Evolutionary conservation across 768 basidiomycete species (phyloP).

Genomic region (Gymnopilus junonius): DNA sequence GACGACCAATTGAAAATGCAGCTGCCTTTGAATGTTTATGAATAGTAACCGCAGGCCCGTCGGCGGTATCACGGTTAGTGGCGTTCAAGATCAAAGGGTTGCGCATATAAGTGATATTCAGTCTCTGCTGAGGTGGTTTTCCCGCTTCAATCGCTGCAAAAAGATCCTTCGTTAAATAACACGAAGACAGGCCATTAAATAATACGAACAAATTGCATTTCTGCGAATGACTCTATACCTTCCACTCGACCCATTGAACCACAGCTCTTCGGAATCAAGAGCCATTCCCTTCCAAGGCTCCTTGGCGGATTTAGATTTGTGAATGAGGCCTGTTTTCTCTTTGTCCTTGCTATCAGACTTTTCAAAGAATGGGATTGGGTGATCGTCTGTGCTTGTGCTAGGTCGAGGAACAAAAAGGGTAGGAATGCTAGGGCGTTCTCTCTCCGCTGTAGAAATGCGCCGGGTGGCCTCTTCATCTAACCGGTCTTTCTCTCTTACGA

Average conservation of each 20-base stretch:
- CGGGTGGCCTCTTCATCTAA: slow-evolving; percentile 13
- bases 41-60: slow-evolving; percentile 68
- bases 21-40: slow-evolving; percentile 83
- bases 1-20: slow-evolving; percentile 80
- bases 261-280: slow-evolving; percentile 62
- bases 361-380: slow-evolving; percentile 16
- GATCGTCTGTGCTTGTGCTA: slow-evolving; percentile 28
- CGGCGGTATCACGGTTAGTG: slow-evolving; percentile 35
- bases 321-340: slow-evolving; percentile 18
- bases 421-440: slow-evolving; percentile 30
- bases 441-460: slow-evolving; percentile 10
- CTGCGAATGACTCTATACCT: slow-evolving; percentile 63
- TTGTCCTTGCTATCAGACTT: slow-evolving; percentile 17
- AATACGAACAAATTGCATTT: slow-evolving; percentile 41
- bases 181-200: not conserved
- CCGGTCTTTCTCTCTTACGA: slow-evolving; percentile 53
- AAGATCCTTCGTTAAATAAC: slow-evolving; percentile 4
- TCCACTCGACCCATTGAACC: slow-evolving; percentile 68
- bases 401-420: slow-evolving; percentile 33
- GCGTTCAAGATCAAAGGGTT: slow-evolving; percentile 46
- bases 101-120: slow-evolving; percentile 61
- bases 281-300: slow-evolving; percentile 52
- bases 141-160: slow-evolving; percentile 48
- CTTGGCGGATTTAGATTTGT: slow-evolving; percentile 29
- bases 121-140: slow-evolving; percentile 70